Base-by-base conservation (phyloP, 1,139 yeast genomes). In the Candida gigantensis region DNA sequence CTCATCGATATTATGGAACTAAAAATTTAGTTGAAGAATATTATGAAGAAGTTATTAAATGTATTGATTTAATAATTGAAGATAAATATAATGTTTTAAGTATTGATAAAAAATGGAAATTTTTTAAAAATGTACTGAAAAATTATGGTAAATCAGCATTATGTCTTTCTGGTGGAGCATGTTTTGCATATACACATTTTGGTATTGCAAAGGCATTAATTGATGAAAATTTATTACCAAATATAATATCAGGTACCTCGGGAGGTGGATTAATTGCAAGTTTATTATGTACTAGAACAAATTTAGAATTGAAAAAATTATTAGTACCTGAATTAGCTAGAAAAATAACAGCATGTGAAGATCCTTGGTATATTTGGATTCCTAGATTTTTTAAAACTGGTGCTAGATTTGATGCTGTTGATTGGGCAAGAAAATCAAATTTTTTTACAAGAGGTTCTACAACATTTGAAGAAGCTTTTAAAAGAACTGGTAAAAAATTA, bases 251-350 rank as follows among this genome's bases (percentile, higher is more conserved):
- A 21, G 95, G 95, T 1, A 85, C 94, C 0, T 80, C 88, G 2
- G 94, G 94, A 2, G 95, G 95, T 8, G 92, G 89, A 1, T 58
- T 84, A n/a, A 78, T 84, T 17, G 92, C 94, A 0, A 85, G 90
- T 0, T 57, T 85, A 31, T 77, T 84, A 0, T 77, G 90, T 39
- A 79, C 88, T 0, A 62, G 90, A 41, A 80, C 88, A 1, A 74
- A 83, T 49, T 81, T 79, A 19, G 95, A 85, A 51, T 65, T 85
- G 34, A 59, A 64, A 31, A 57, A 72, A 39, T 52, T 84, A 24
- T 53, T 85, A 13, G 77, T 66, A 1, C 92, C 94, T 0, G 71
- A 78, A 49, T 53, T 85, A 30, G 85, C 89, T 2, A 54, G 71
- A 23, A 79, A 76, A 44, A 80, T 85, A 39, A 81, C 85, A 2